These are phyloP conservation scores for Puccinia polysora DNA, from an alignment of 1,284 basidiomycete species.

Conservation along the genomic window DNA sequence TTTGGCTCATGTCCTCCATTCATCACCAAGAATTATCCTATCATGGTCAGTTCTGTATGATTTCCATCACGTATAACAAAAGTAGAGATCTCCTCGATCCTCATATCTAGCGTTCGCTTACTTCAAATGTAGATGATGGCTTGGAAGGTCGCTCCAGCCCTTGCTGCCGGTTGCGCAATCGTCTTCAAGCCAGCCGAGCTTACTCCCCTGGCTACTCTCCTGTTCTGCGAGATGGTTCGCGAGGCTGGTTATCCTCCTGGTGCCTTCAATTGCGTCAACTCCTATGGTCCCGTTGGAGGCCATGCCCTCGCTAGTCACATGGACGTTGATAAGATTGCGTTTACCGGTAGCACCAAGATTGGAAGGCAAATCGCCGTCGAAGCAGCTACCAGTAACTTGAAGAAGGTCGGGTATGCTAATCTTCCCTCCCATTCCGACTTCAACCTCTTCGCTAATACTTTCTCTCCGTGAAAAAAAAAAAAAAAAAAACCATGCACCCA, in stretches of 20 bases:
- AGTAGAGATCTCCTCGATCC: neutral
- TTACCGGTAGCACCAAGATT: conserved; percentile 43
- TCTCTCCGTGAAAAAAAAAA: conserved; percentile 49
- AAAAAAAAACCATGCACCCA: conserved; percentile 26
- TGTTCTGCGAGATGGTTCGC: conserved; percentile 45
- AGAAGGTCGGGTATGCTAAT: conserved; percentile 45
- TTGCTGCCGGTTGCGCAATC: conserved; percentile 50
- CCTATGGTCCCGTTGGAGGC: conserved; percentile 50
- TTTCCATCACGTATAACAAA: neutral
- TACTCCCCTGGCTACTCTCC: conserved; percentile 48
- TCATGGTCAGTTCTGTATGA: conserved; percentile 43
- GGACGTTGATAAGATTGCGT: conserved; percentile 48
- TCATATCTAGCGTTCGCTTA: neutral
- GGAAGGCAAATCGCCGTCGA: conserved; percentile 27
- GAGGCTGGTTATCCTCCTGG: conserved; percentile 50
- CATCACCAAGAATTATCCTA: conserved; percentile 42
- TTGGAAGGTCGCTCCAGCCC: conserved; percentile 52
- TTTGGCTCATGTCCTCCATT: neutral
- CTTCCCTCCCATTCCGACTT: conserved; percentile 48
- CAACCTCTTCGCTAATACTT: conserved; percentile 46
- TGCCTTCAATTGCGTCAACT: conserved; percentile 51
- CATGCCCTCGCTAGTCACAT: conserved; percentile 51
- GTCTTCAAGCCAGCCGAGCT: conserved; percentile 52
- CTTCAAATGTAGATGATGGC: conserved; percentile 37
- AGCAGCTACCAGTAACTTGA: conserved; percentile 38